Evolutionary conservation across 805 yeast species (phyloP).

Genomic region (Pichia nakasei): DNA sequence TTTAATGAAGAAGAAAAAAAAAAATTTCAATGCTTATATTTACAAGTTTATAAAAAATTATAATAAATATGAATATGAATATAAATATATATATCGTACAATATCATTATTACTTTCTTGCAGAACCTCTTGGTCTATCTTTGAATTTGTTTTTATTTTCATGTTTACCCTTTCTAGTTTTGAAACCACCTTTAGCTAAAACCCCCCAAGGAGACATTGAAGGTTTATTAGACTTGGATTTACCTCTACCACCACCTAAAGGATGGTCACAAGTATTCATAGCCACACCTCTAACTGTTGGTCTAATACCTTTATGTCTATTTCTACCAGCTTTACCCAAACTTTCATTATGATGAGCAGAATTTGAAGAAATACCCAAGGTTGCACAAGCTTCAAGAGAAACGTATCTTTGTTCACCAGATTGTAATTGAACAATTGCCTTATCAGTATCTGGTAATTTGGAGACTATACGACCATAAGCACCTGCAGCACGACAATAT

Average conservation of each 20-base stretch:
- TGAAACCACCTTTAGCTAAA: conserved; percentile 81
- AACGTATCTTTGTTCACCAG: conserved; percentile 92
- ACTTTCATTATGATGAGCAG: conserved; percentile 80
- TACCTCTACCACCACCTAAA: conserved; percentile 99
- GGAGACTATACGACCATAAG: conserved; percentile 81
- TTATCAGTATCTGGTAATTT: conserved; percentile 61
- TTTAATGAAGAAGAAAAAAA: background rate
- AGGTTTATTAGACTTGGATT: conserved; percentile 89
- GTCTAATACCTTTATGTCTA: conserved; percentile 88
- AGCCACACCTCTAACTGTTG: conserved; percentile 95
- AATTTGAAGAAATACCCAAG: conserved; percentile 84
- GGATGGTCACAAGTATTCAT: conserved; percentile 98
- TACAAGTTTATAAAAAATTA: background rate
- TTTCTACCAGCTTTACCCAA: conserved; percentile 97
- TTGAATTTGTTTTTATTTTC: conserved; percentile 76
- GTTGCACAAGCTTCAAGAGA: conserved; percentile 86
- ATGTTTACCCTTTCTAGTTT: conserved; percentile 87
- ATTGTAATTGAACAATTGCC: conserved; percentile 74
- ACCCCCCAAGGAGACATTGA: conserved; percentile 97
- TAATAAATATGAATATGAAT: too few relatives aligned
- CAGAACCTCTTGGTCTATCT: conserved; percentile 76
- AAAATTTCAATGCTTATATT: background rate
- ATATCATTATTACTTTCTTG: conserved; percentile 5
- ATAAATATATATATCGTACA: too few relatives aligned
- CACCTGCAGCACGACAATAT: conserved; percentile 89